Conservation (phyloP, 2,329 filamentous ascomycete species). For the Curvularia lunata region DNA sequence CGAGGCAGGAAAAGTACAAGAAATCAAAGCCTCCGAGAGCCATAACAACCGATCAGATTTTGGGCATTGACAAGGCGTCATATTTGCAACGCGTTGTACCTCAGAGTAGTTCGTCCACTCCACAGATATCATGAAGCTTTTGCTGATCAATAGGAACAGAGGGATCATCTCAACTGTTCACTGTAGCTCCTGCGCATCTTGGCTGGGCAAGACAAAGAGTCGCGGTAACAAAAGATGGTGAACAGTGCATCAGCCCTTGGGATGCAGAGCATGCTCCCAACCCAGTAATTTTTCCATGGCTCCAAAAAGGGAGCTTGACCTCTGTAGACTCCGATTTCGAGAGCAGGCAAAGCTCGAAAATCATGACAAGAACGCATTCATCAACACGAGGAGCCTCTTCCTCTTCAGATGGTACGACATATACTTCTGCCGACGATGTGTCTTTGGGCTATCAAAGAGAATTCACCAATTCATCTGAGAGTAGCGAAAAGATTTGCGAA, state of each 20-base stretch:
- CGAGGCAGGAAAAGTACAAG: constrained; percentile 5
- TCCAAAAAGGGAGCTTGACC: background rate
- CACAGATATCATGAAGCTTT: background rate
- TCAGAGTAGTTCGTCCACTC: background rate
- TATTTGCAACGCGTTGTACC: constrained; percentile 5
- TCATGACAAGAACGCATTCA: background rate
- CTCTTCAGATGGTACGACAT: background rate
- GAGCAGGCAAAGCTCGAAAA: background rate
- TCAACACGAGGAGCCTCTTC: background rate
- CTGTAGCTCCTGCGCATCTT: constrained; percentile 4
- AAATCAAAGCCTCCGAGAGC: constrained; percentile 3
- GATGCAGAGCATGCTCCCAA: constrained; percentile 18
- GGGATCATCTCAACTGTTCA: constrained; percentile 12
- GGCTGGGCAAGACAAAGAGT: constrained; percentile 2
- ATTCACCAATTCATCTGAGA: constrained; percentile 1
- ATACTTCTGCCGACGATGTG: background rate
- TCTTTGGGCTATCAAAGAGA: constrained; percentile 1
- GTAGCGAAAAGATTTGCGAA: constrained; percentile 5
- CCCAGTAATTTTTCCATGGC: constrained; percentile 20
- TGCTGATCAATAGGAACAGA: constrained; percentile 2
- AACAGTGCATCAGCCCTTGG: constrained; percentile 12
- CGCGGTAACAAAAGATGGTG: background rate
- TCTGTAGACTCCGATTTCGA: background rate
- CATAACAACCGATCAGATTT: constrained; percentile 13
- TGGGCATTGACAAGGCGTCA: constrained; percentile 18